Conservation (phyloP, 768 basidiomycete species). For the Kwoniella sp. region DNA sequence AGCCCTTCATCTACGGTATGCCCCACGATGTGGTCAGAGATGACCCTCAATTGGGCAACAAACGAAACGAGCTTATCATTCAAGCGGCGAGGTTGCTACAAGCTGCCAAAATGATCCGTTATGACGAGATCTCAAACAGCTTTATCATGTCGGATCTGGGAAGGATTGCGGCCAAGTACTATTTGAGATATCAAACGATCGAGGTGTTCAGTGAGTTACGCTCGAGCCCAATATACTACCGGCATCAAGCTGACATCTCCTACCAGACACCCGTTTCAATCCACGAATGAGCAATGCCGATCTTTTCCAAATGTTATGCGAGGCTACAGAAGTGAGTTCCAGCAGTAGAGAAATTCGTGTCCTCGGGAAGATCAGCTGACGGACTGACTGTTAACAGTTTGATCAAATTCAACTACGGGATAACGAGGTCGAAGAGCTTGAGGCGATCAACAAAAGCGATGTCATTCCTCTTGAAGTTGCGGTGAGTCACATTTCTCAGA, state of each 20-base stretch:
- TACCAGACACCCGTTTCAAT: constrained; percentile 65
- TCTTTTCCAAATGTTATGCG: constrained; percentile 78
- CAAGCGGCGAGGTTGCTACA: constrained; percentile 70
- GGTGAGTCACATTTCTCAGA: constrained; percentile 58
- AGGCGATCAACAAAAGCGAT: constrained; percentile 63
- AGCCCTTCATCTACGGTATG: constrained; percentile 83
- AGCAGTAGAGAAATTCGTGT: background rate
- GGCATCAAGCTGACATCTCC: background rate
- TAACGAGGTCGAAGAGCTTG: constrained; percentile 80
- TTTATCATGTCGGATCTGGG: constrained; percentile 85
- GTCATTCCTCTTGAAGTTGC: constrained; percentile 75
- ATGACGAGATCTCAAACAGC: constrained; percentile 64
- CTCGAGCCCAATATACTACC: too few relatives aligned
- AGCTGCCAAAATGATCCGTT: constrained; percentile 77
- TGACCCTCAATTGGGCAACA: constrained; percentile 73
- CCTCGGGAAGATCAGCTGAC: constrained; percentile 4
- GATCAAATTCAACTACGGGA: constrained; percentile 93
- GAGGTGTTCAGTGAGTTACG: constrained; percentile 69
- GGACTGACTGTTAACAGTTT: constrained; percentile 63
- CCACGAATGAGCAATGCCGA: constrained; percentile 91
- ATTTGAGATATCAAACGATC: constrained; percentile 81
- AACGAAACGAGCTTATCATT: constrained; percentile 69
- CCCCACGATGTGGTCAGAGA: constrained; percentile 67
- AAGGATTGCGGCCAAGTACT: constrained; percentile 95
- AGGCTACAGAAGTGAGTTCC: constrained; percentile 78